A percentile compares a stretch with the other conserved stretches of the same genome.
phyloP scores from a whole-genome alignment of 2,329 filamentous ascomycete species.

The Calonectria honghensis region DNA sequence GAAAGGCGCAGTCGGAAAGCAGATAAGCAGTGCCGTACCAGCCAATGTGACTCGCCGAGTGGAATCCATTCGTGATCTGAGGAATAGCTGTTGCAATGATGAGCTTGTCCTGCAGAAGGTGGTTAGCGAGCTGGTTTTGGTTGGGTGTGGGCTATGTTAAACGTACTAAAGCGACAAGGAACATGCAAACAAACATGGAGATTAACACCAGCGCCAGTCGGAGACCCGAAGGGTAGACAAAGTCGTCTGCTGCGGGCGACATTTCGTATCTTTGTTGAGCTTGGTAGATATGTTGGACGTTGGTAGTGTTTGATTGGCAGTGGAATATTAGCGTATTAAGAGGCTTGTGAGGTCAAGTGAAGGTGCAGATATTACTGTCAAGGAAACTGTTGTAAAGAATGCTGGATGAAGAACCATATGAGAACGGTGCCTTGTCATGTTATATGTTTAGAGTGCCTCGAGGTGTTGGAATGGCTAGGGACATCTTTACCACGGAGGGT shows the following conservation, averaged over 20 bases:
- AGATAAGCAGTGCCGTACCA: slow-evolving; percentile 73
- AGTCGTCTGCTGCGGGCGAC: not conserved
- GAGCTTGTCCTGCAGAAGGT: slow-evolving; percentile 50
- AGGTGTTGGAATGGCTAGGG: not conserved
- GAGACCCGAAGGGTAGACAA: slow-evolving; percentile 16
- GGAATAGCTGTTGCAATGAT: slow-evolving; percentile 71
- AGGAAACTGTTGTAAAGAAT: slow-evolving; percentile 10
- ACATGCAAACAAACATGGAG: slow-evolving; percentile 25
- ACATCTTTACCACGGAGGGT: not conserved
- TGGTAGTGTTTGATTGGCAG: not conserved
- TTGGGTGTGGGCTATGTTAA: too few species aligned
- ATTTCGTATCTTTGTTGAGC: not conserved
- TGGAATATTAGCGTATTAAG: not conserved
- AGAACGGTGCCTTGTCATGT: slow-evolving; percentile 4
- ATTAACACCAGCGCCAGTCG: not conserved
- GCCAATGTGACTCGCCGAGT: slow-evolving; percentile 65
- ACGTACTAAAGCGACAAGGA: slow-evolving; percentile 6
- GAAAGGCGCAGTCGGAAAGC: slow-evolving; percentile 58
- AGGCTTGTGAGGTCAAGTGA: not conserved
- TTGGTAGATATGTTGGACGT: not conserved
- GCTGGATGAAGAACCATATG: not conserved
- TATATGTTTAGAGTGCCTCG: slow-evolving; percentile 12
- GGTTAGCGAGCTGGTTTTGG: not conserved
- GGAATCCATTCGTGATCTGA: slow-evolving; percentile 67
- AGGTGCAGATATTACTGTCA: not conserved